Base-by-base conservation (phyloP, 2,329 filamentous ascomycete species). In the Gremmenia infestans region DNA sequence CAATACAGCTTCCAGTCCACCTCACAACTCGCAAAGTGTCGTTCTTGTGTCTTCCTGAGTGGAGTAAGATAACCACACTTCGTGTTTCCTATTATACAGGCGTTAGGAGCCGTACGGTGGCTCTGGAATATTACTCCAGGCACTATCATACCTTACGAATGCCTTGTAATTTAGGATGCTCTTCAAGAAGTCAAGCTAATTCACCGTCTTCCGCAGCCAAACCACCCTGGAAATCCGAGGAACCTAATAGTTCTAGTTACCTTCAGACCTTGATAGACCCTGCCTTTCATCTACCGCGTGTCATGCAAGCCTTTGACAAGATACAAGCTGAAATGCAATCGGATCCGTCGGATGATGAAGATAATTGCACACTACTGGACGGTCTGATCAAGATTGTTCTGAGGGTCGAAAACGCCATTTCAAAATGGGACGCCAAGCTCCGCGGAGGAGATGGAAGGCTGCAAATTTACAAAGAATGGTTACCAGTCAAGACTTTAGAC, bases 221-320 rank as follows among this genome's bases (percentile, higher is more conserved):
- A n/a, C 55, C 55, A 36, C 40, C 53, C 3, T 60, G 58, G 58
- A 57, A 57, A 45, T 11, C 32, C 0, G 7, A 14, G 39, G 58
- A 60, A 35, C 55, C 55, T 4, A 45, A 54, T 12, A 54, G 50
- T 15, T 23, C 37, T 5, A 51, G 52, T 12, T 39, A 52, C 19
- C 22, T 56, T 12, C 55, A 56, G 25, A 52, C 43, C 2, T 4
- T 58, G 17, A 48, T 51, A 15, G 53, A 56, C n/a, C 28, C 32
- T 7, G 58, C 47, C 4, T 53, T 49, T 35, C 17, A 15, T 22
- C 42, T 60, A 25, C 55, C 55, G 15, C 8, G 49, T 9, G 37
- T 60, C n/a, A 55, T 60, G 55, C 52, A 60, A 25, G 50, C 23
- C 5, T 54, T 58, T 19, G 53, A 56, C 42, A 40, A 22, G 8